A percentile compares a stretch with the other conserved stretches of the same genome.
phyloP scores from a whole-genome alignment of 2,329 filamentous ascomycete species.

The Xylaria arbuscula region DNA sequence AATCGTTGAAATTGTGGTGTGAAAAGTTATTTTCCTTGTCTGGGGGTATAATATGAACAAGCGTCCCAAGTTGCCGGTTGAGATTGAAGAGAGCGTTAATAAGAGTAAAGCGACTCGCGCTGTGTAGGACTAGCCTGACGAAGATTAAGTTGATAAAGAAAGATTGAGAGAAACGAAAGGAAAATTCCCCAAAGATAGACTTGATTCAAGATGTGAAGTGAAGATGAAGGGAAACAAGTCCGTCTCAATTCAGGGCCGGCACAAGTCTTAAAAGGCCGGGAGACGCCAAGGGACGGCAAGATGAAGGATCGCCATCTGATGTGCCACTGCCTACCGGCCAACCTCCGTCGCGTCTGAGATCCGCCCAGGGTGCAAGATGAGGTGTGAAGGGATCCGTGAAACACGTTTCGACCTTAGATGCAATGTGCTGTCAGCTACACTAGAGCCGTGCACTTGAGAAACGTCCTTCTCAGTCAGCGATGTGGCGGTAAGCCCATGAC shows the following conservation, averaged over 20 bases:
- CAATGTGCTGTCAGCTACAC: slow-evolving; percentile 18
- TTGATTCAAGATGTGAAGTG: slow-evolving; percentile 39
- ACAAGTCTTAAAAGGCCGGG: slow-evolving; percentile 57
- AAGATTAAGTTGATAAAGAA: slow-evolving; percentile 33
- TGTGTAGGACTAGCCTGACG: slow-evolving; percentile 62
- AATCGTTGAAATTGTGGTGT: slow-evolving; percentile 28
- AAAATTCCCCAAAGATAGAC: slow-evolving; percentile 36
- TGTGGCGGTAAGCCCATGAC: slow-evolving; percentile 16
- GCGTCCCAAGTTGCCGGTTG: slow-evolving; percentile 40
- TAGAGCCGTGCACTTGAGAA: neutral
- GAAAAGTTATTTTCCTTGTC: slow-evolving; percentile 30
- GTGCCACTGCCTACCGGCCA: slow-evolving; percentile 46
- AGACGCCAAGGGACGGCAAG: slow-evolving; percentile 43
- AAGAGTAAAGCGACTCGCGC: slow-evolving; percentile 56
- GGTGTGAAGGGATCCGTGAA: slow-evolving; percentile 47
- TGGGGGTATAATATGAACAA: slow-evolving; percentile 39
- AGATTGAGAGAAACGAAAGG: slow-evolving; percentile 38
- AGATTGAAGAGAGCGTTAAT: slow-evolving; percentile 47
- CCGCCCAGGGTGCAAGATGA: slow-evolving; percentile 41
- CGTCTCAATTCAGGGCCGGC: slow-evolving; percentile 48
- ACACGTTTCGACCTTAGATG: slow-evolving; percentile 48
- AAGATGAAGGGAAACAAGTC: slow-evolving; percentile 47
- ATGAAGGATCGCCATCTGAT: slow-evolving; percentile 54
- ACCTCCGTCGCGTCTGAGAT: slow-evolving; percentile 43
- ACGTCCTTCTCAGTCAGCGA: neutral